Evolutionary conservation across 352 stramenopile species (phyloP).

Genomic region (Albugo laibachii): DNA sequence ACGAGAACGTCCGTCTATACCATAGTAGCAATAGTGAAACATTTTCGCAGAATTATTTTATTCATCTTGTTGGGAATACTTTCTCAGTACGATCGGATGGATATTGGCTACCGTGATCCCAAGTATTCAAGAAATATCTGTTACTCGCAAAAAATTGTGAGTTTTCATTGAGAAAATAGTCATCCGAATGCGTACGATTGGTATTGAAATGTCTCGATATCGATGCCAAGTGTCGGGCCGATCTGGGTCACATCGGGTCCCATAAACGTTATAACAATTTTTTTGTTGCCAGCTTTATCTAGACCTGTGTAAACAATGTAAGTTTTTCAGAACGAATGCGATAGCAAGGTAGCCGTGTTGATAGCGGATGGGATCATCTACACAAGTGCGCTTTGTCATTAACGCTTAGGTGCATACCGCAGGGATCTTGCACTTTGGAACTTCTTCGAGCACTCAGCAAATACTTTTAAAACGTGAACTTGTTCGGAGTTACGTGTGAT

Average conservation of each 20-base stretch:
- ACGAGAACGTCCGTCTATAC: constrained; percentile 92
- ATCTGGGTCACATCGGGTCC: constrained; percentile 94
- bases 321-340: constrained; percentile 1
- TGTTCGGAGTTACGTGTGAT: too few relatives aligned
- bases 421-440: constrained; percentile 99
- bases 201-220: constrained; percentile 98
- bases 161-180: not conserved
- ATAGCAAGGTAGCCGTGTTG: not conserved
- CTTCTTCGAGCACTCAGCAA: constrained; percentile 92
- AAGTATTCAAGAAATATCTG: constrained; percentile 70
- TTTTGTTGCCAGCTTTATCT: constrained; percentile 99
- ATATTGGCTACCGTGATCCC: constrained; percentile 94
- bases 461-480: too few relatives aligned
- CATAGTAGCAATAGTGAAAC: not conserved
- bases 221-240: constrained; percentile 95
- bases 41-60: not conserved
- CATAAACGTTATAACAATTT: constrained; percentile 95
- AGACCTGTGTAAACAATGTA: constrained; percentile 49
- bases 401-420: too few relatives aligned
- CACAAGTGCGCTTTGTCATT: constrained; percentile 94
- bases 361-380: constrained; percentile 89
- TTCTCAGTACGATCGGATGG: constrained; percentile 95
- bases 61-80: constrained; percentile 89
- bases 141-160: too few relatives aligned
- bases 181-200: constrained; percentile 32